phyloP scores from a whole-genome alignment of 2,329 filamentous ascomycete species.

The Escovopsis weberi region DNA sequence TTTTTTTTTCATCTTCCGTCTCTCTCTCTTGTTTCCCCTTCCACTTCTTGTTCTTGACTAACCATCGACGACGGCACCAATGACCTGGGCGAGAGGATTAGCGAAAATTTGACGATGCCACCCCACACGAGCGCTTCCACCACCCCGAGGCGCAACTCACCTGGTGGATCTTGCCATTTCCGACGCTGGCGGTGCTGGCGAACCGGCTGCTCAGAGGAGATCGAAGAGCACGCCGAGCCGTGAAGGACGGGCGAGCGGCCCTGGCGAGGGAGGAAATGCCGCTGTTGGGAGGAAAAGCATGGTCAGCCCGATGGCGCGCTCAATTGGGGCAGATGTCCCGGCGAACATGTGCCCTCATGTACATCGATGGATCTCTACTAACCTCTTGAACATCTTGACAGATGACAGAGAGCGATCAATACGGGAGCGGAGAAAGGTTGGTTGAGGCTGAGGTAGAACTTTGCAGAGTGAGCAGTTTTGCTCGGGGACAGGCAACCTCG shows the following conservation, averaged over 20 bases:
- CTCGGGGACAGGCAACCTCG: slow-evolving; percentile 27
- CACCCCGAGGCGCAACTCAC: slow-evolving; percentile 24
- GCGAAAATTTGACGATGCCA: slow-evolving; percentile 7
- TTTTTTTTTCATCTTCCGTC: background rate
- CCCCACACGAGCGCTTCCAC: background rate
- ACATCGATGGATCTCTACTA: slow-evolving; percentile 26
- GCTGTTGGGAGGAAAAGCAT: slow-evolving; percentile 29
- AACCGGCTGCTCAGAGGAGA: slow-evolving; percentile 41
- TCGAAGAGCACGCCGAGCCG: slow-evolving; percentile 44
- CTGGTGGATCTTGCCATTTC: slow-evolving; percentile 57
- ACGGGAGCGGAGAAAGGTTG: slow-evolving; percentile 45
- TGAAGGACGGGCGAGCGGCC: slow-evolving; percentile 46
- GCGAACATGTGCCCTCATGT: slow-evolving; percentile 13
- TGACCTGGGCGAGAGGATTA: slow-evolving; percentile 58
- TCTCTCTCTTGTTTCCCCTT: too few species aligned
- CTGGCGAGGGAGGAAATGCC: slow-evolving; percentile 51
- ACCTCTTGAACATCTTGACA: slow-evolving; percentile 76
- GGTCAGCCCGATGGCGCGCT: slow-evolving; percentile 29
- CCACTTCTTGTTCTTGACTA: slow-evolving; percentile 26
- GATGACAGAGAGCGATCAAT: slow-evolving; percentile 52
- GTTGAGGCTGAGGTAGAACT: slow-evolving; percentile 33
- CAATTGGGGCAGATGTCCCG: slow-evolving; percentile 26
- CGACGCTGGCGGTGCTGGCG: slow-evolving; percentile 42
- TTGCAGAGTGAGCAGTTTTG: slow-evolving; percentile 35
- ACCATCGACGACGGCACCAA: slow-evolving; percentile 99